Percentiles rank a stretch among this genome's conserved stretches.
These are phyloP conservation scores for Trypanosoma theileri DNA, from an alignment of 208 protist genomes.

Conservation along the genomic window DNA sequence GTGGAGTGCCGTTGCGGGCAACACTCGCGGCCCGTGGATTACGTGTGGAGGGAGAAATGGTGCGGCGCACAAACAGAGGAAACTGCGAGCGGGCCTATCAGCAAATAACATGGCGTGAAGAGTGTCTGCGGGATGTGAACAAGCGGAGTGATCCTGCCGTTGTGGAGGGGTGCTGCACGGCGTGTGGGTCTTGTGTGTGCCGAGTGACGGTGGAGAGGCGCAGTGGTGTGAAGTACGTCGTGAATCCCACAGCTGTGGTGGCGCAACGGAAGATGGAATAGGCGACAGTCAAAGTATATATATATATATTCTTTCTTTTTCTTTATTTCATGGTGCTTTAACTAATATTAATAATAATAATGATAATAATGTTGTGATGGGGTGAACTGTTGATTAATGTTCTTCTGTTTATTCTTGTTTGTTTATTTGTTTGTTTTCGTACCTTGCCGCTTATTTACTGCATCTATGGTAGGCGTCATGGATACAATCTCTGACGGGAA, in stretches of 20 bases:
- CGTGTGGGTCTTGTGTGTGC: slow-evolving; percentile 51
- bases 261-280: neutral
- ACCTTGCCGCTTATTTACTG: too few species aligned
- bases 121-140: slow-evolving; percentile 63
- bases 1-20: slow-evolving; percentile 9
- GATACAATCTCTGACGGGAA: too few species aligned
- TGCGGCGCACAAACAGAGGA: slow-evolving; percentile 26
- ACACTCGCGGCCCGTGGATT: slow-evolving; percentile 43
- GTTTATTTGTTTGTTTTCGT: too few species aligned
- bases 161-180: slow-evolving; percentile 45
- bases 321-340: too few species aligned
- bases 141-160: slow-evolving; percentile 47
- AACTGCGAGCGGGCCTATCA: neutral
- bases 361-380: too few species aligned
- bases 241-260: slow-evolving; percentile 28
- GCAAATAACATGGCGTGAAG: slow-evolving; percentile 49
- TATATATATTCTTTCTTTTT: too few species aligned
- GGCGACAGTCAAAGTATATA: too few species aligned
- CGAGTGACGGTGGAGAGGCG: slow-evolving; percentile 36
- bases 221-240: slow-evolving; percentile 29
- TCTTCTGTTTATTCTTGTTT: too few species aligned
- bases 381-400: too few species aligned
- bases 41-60: slow-evolving; percentile 53
- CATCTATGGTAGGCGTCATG: too few species aligned
- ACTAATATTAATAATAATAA: too few species aligned